A percentile compares a stretch with the other conserved stretches of the same genome.
Evolutionary conservation across 2,329 filamentous ascomycete species (phyloP).

Genomic region (Meredithiella fracta): DNA sequence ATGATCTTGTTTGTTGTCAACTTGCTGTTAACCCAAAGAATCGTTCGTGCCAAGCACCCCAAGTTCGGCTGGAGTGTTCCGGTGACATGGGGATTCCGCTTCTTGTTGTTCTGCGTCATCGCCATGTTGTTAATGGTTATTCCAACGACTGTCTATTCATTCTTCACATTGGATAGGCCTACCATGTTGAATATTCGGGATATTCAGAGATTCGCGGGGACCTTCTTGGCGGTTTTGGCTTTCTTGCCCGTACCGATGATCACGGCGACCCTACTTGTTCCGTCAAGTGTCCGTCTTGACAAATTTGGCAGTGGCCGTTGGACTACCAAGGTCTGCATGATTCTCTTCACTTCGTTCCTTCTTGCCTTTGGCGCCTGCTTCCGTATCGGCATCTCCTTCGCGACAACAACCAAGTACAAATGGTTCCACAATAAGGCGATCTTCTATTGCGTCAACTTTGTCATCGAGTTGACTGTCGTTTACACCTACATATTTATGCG

Average conservation of each 20-base stretch:
- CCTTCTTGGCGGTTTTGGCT: slow-evolving; percentile 44
- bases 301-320: slow-evolving; percentile 46
- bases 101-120: slow-evolving; percentile 41
- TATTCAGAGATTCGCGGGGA: slow-evolving; percentile 49
- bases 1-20: slow-evolving; percentile 64
- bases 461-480: slow-evolving; percentile 55
- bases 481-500: slow-evolving; percentile 48
- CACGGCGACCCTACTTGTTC: slow-evolving; percentile 33
- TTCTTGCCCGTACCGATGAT: slow-evolving; percentile 46
- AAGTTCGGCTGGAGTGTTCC: slow-evolving; percentile 48
- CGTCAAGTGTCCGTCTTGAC: slow-evolving; percentile 29
- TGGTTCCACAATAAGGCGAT: slow-evolving; percentile 55
- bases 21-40: slow-evolving; percentile 57
- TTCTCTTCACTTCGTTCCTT: slow-evolving; percentile 41
- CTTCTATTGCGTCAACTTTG: slow-evolving; percentile 70
- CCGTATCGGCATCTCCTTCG: slow-evolving; percentile 43
- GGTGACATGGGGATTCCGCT: slow-evolving; percentile 35
- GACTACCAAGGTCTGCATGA: slow-evolving; percentile 47
- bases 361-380: slow-evolving; percentile 55
- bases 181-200: slow-evolving; percentile 37
- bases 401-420: slow-evolving; percentile 36
- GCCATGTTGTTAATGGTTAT: slow-evolving; percentile 50
- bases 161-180: slow-evolving; percentile 44
- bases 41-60: slow-evolving; percentile 59
- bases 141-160: slow-evolving; percentile 42